Base-by-base conservation (phyloP, 2,329 filamentous ascomycete genomes). In the Ciborinia camelliae region DNA sequence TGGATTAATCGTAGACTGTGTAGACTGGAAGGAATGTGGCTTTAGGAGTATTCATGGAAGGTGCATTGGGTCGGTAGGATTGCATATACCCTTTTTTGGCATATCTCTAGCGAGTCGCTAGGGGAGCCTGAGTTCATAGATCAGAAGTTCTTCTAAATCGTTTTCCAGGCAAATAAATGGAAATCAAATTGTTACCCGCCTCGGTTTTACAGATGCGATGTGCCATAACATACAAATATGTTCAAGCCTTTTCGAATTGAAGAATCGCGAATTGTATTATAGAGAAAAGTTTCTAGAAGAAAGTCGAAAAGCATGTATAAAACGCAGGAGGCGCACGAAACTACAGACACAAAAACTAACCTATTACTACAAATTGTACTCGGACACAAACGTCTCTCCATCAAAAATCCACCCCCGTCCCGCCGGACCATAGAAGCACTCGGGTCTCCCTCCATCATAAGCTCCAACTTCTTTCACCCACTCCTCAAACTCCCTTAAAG, bases 51-150 rank as follows among this genome's bases (percentile, higher is more conserved):
- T 23, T 48, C 23, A 41, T 30, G 28, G 15, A 8, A 35, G 23
- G 30, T 48, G 12, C 3, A n/a, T 23, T 15, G 26, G 50, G 41
- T 39, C 15, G 12, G 43, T 41, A 59, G 62, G 62, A 63, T 48
- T 48, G 35, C n/a, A 47, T 50, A 59, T 58, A 63, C 62, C 53
- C 62, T 15, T 63, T 58, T 58, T 37, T 20, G 23, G 6, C 26
- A 48, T 32, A 18, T 50, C 7, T 30, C 26, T 47, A 15, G 28
- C 43, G 26, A 23, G 32, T 59, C 35, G 14, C 30, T 59, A 5
- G 14, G 18, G n/a, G 30, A 35, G 15, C 20, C 35, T 47, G n/a
- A 7, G 39, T 9, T 18, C n/a, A 47, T 47, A 50, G 39, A 37
- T 47, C 28, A 35, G 10, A 20, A 30, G 15, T 32, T 39, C 28